Evolutionary conservation across 164 flowering plant species (phyloP).

Genomic region (Aristolochia californica): DNA sequence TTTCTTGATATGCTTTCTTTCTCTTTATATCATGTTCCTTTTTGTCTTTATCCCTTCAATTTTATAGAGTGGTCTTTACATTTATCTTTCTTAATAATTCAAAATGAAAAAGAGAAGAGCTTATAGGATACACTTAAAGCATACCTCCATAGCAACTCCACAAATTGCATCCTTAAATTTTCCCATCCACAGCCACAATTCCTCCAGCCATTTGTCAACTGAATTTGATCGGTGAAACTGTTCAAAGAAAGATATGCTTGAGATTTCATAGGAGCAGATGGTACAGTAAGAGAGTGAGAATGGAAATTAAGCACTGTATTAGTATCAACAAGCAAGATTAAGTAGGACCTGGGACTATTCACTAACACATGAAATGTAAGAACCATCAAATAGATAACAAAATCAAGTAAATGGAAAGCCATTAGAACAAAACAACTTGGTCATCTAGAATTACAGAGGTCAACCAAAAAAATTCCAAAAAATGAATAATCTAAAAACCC

Average conservation of each 20-base stretch:
- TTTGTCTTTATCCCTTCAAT: too few species aligned
- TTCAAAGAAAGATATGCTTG: neutral
- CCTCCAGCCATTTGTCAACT: constrained; percentile 81
- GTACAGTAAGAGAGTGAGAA: neutral
- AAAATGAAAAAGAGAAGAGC: neutral
- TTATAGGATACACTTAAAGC: neutral
- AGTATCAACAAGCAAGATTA: neutral
- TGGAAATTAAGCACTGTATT: neutral
- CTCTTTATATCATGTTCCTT: too few species aligned
- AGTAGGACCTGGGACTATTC: neutral
- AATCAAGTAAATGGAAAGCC: neutral
- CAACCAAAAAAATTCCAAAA: neutral
- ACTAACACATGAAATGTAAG: neutral
- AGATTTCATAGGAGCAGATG: neutral
- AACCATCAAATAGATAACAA: neutral
- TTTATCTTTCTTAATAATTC: too few species aligned
- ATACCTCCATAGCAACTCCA: constrained; percentile 58
- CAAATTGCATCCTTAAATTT: constrained; percentile 66
- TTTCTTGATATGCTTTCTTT: too few species aligned
- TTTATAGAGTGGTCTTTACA: too few species aligned
- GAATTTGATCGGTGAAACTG: constrained; percentile 64
- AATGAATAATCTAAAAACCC: neutral
- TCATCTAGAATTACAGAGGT: neutral
- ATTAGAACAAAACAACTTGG: too few species aligned
- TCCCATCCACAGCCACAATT: constrained; percentile 71